Evolutionary conservation across 148 eudicot species (phyloP).

Genomic region (Bassia scoparia): DNA sequence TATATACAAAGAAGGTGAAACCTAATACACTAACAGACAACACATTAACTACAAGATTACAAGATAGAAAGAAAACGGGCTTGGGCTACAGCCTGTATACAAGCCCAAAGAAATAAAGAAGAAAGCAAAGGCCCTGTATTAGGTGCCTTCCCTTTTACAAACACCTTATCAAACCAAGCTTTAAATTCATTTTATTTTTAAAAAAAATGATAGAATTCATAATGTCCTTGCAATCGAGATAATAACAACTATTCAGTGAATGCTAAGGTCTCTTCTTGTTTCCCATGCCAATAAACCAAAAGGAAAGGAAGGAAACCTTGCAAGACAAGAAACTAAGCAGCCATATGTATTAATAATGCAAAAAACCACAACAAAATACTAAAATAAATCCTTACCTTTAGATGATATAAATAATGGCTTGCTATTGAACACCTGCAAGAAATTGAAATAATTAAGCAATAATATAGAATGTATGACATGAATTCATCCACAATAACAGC

Average conservation of each 20-base stretch:
- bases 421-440: slow-evolving; percentile 74
- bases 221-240: too few relatives aligned
- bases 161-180: too few relatives aligned
- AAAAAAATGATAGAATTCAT: too few relatives aligned
- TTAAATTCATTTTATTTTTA: too few relatives aligned
- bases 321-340: neutral
- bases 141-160: too few relatives aligned
- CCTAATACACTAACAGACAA: too few relatives aligned
- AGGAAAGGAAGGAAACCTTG: neutral
- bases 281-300: neutral
- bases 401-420: slow-evolving; percentile 83
- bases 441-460: slow-evolving; percentile 13
- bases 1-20: too few relatives aligned
- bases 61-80: too few relatives aligned
- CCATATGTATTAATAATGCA: neutral
- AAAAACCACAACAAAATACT: neutral
- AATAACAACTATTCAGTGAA: neutral
- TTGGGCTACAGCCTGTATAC: too few relatives aligned
- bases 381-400: slow-evolving; percentile 53
- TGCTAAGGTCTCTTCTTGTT: neutral
- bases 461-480: neutral
- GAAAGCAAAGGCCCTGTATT: too few relatives aligned
- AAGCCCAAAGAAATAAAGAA: too few relatives aligned
- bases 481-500: neutral
- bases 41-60: too few relatives aligned